Conservation (phyloP, 371 early-diverging fungal genomes). For the Syncephalastrum monosporum region DNA sequence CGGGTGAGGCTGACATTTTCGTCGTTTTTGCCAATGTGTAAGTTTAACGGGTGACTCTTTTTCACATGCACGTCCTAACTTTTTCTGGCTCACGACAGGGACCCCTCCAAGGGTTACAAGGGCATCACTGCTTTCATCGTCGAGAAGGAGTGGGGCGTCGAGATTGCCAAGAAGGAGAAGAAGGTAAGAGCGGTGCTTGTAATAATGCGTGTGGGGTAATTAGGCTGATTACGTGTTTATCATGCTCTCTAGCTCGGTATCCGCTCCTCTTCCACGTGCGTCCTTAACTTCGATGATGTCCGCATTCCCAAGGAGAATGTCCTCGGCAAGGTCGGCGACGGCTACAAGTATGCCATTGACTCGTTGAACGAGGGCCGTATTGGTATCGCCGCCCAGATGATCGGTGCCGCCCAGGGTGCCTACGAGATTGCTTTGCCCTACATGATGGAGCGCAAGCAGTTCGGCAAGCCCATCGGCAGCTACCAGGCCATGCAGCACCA, state of each 20-base stretch:
- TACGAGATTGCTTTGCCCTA: conserved; percentile 90
- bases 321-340: conserved; percentile 92
- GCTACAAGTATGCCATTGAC: conserved; percentile 98
- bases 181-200: conserved; percentile 56
- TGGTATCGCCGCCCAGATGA: conserved; percentile 98
- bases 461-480: conserved; percentile 80
- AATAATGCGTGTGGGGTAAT: no score
- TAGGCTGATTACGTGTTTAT: not conserved
- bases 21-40: conserved; percentile 95
- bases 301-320: conserved; percentile 86
- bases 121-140: conserved; percentile 98
- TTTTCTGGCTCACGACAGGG: conserved; percentile 28
- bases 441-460: conserved; percentile 95
- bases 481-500: conserved; percentile 99
- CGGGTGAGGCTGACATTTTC: conserved; percentile 90
- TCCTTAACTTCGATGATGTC: conserved; percentile 91
- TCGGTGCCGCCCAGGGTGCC: conserved; percentile 96
- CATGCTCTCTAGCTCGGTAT: conserved; percentile 76
- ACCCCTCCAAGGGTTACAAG: conserved; percentile 93
- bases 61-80: not conserved
- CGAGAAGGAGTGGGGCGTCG: conserved; percentile 92
- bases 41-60: conserved; percentile 9
- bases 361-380: conserved; percentile 98
- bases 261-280: conserved; percentile 93
- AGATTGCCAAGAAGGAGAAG: conserved; percentile 94